Evolutionary conservation across 805 yeast genomes (phyloP), one percentile per base, ranked within the genome.

Genomic region (Candida ficus): DNA sequence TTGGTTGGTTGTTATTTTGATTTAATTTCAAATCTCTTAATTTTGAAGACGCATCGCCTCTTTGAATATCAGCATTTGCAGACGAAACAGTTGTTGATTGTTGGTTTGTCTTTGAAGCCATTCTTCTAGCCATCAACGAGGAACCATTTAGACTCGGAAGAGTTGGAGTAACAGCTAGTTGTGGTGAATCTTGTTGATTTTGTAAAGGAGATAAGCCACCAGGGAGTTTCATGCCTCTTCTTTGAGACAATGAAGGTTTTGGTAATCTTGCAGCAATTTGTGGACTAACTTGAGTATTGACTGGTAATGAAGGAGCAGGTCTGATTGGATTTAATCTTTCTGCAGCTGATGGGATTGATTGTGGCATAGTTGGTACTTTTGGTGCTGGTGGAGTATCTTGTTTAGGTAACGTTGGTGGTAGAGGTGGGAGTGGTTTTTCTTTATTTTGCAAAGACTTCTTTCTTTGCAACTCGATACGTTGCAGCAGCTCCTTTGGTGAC

Each of bases 151-250:
- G 7, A 36, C 16, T 41, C 7, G 44, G 41, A 4, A 33, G 19
- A 12, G 21, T 26, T 7, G 30, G 28, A 9, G 39, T 4, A 7
- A 18, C 33, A 8, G 18, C 16, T 21, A 32, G 14, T 29, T 29
- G 28, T 13, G 43, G 36, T 29, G 45, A 29, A 31, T 48, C 25
- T 49, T 18, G 44, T 38, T 27, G 56, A 17, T 11, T 17, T 19
- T 17, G 64, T 46, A 62, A 68, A 53, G 54, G 58, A 71, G 54
- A 95, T 89, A 46, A 83, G 77, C 78, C 67, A 78, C 66, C 87
- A 88, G 96, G 89, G 76, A 97, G 71, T 76, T 63, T 64, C 78
- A 69, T 85, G 73, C 82, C 95, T 90, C 79, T 75, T 82, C 73
- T 79, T 84, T 53, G 86, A 81, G 62, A 96, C 84, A 56, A 73